Evolutionary conservation across 192 early-diverging fungal genomes (phyloP).

Genomic region (Podochytrium sp.): DNA sequence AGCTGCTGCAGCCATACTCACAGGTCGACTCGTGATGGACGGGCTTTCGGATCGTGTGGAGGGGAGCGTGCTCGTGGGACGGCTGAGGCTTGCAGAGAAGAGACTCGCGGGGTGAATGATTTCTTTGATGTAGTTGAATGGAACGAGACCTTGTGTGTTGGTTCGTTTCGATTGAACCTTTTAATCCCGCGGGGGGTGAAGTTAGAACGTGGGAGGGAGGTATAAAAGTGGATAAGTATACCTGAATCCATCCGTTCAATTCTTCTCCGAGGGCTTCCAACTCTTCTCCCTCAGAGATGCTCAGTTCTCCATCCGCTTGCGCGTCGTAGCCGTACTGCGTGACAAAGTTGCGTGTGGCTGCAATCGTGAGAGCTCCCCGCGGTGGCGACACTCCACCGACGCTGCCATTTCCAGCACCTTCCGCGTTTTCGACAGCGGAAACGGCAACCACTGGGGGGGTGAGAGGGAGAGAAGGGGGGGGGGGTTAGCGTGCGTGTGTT

Average conservation of each 20-base stretch:
- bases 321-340: constrained; percentile 47
- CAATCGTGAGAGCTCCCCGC: not conserved
- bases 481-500: too few relatives aligned
- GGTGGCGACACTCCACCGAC: too few relatives aligned
- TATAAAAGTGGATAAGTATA: constrained; percentile 6
- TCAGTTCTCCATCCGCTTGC: constrained; percentile 40
- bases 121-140: constrained; percentile 44
- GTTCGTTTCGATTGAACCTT: constrained; percentile 10
- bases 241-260: constrained; percentile 49
- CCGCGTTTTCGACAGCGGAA: not conserved
- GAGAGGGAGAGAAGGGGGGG: too few relatives aligned
- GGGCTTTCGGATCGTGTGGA: too few relatives aligned
- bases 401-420: too few relatives aligned
- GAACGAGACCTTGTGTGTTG: constrained; percentile 41
- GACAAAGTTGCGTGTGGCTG: constrained; percentile 23
- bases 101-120: not conserved
- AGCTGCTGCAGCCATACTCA: too few relatives aligned
- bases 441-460: too few relatives aligned
- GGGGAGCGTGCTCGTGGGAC: too few relatives aligned
- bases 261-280: constrained; percentile 36
- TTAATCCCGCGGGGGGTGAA: not conserved
- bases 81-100: too few relatives aligned
- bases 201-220: not conserved
- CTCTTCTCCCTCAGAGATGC: constrained; percentile 44
- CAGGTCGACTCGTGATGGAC: too few relatives aligned